Percentiles rank a stretch among this genome's conserved stretches.
These are phyloP conservation scores for Euphorbia pulcherrima DNA, from an alignment of 345 rosid genomes.

Conservation along the genomic window DNA sequence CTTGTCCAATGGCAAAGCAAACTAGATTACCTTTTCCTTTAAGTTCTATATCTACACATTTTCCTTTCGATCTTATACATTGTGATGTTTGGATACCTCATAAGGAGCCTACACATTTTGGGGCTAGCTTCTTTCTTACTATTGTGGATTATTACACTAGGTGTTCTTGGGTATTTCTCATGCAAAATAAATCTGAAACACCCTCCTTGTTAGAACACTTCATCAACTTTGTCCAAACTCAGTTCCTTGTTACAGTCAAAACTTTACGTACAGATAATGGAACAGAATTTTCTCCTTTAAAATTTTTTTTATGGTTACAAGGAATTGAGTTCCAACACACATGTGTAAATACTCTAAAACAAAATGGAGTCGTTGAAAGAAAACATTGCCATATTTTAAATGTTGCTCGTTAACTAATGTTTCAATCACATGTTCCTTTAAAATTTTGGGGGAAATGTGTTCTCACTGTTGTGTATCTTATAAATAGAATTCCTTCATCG, in stretches of 20 bases:
- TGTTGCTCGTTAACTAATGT: neutral
- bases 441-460: neutral
- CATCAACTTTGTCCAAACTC: neutral
- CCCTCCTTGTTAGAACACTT: neutral
- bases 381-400: neutral
- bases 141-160: neutral
- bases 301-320: neutral
- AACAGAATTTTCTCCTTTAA: neutral
- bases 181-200: neutral
- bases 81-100: neutral
- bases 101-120: neutral
- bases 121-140: neutral
- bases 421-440: neutral
- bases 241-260: neutral
- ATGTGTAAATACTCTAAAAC: neutral
- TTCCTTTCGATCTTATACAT: neutral
- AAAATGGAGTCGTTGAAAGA: no score
- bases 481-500: neutral
- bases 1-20: neutral
- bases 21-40: neutral
- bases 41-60: no score
- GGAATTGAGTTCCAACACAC: neutral
- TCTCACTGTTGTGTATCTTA: neutral
- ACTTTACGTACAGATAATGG: neutral
- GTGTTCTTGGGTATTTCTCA: neutral